Evolutionary conservation across 371 early-diverging fungal species (phyloP).

Genomic region (Phascolomyces articulosus): DNA sequence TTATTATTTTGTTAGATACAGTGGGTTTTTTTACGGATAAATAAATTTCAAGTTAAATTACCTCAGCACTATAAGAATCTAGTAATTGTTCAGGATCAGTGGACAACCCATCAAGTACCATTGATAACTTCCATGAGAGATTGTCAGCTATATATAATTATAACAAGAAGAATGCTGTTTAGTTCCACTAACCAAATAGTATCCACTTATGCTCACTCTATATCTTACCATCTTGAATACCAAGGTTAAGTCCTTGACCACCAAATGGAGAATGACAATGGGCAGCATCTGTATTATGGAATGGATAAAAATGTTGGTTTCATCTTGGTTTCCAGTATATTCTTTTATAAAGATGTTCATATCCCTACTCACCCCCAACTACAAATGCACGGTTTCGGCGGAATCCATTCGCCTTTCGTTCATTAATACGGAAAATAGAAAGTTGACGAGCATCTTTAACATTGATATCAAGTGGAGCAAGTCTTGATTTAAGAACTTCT

Average conservation of each 20-base stretch:
- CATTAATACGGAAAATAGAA: conserved; percentile 40
- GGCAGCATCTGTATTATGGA: conserved; percentile 31
- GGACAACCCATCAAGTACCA: conserved; percentile 28
- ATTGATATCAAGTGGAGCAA: conserved; percentile 9
- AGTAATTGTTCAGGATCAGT: conserved; percentile 33
- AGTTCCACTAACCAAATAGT: no score
- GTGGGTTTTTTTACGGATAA: no score
- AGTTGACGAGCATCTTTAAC: conserved; percentile 13
- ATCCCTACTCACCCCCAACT: conserved; percentile 32
- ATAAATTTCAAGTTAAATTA: no score
- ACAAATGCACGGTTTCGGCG: conserved; percentile 37
- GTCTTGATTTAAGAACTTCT: neutral
- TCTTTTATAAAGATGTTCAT: no score
- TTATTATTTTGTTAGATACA: no score
- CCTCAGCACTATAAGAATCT: conserved; percentile 40
- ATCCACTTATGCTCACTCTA: no score
- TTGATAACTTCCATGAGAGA: conserved; percentile 51
- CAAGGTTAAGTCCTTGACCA: conserved; percentile 50
- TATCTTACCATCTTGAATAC: conserved; percentile 41
- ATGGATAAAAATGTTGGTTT: no score
- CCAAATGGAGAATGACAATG: conserved; percentile 52
- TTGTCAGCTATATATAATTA: conserved; percentile 28
- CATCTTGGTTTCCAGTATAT: no score
- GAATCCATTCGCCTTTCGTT: conserved; percentile 45
- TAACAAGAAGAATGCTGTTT: no score